Percentiles rank a stretch among this genome's conserved stretches.
These are phyloP conservation scores for Kitagawia praeruptora DNA, from an alignment of 129 eudicot genomes.

Conservation along the genomic window DNA sequence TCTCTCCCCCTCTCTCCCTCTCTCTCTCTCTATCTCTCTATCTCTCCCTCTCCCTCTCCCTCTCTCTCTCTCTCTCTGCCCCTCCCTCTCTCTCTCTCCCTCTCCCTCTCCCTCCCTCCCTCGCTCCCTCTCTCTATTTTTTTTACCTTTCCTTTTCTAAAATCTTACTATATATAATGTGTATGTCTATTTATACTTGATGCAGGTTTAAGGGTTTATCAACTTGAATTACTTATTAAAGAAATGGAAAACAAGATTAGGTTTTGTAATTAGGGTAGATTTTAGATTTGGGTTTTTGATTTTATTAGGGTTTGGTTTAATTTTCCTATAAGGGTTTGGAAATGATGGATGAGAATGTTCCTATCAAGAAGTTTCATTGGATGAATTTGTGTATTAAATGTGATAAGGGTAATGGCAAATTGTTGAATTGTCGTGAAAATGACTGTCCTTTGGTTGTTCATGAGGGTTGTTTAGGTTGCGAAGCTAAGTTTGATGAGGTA, in stretches of 20 bases:
- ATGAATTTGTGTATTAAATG: constrained; percentile 41
- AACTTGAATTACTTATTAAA: too few species aligned
- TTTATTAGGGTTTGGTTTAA: not conserved
- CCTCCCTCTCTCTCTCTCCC: too few species aligned
- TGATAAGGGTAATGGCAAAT: constrained; percentile 33
- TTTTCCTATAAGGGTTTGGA: not conserved
- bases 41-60: too few species aligned
- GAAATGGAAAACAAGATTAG: too few species aligned
- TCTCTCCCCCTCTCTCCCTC: too few species aligned
- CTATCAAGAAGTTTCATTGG: constrained; percentile 12
- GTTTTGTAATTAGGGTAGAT: not conserved
- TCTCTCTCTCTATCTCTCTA: too few species aligned
- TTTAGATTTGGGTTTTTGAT: not conserved
- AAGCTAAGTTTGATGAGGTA: constrained; percentile 30
- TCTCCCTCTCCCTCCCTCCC: too few species aligned
- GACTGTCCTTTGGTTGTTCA: constrained; percentile 63
- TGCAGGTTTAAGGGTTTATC: not conserved
- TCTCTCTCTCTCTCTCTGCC: too few species aligned
- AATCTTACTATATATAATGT: too few species aligned
- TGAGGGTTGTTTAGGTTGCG: constrained; percentile 49
- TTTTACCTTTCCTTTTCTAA: too few species aligned
- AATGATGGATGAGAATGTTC: not conserved
- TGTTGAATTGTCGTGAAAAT: constrained; percentile 43
- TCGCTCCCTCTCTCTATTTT: too few species aligned
- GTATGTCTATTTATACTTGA: too few species aligned